Conservation (phyloP, 192 early-diverging fungal genomes). For the Linnemannia hyalina region DNA sequence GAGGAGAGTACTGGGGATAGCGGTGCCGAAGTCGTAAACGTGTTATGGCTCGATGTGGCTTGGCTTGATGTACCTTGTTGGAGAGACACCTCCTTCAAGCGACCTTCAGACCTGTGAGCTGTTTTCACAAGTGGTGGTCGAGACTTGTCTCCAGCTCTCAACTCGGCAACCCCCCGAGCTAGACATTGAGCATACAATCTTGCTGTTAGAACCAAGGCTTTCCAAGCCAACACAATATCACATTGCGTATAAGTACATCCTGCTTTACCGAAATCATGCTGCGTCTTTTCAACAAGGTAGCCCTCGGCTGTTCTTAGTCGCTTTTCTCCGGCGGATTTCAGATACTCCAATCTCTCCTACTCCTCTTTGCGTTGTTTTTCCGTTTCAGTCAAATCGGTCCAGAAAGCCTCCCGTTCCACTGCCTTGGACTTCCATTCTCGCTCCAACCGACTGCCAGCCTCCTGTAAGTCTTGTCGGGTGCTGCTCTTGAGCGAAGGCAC, state of each 20-base stretch:
- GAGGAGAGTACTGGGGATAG: too few species aligned
- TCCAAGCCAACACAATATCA: too few species aligned
- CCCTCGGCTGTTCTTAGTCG: conserved; percentile 9
- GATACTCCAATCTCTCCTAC: conserved; percentile 2
- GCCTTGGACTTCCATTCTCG: conserved; percentile 1
- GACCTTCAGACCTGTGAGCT: too few species aligned
- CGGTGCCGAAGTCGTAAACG: too few species aligned
- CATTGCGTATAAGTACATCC: neutral
- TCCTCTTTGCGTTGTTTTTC: neutral
- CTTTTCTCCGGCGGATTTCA: conserved; percentile 7
- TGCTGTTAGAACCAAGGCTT: too few species aligned
- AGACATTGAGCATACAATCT: too few species aligned
- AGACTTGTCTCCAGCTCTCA: too few species aligned
- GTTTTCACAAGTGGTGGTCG: too few species aligned
- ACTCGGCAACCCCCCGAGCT: too few species aligned
- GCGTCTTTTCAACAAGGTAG: conserved; percentile 10
- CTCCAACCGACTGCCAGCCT: conserved; percentile 11
- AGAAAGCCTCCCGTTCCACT: conserved; percentile 1
- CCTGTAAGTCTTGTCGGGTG: conserved; percentile 4
- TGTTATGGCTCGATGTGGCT: too few species aligned
- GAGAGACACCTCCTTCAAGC: too few species aligned
- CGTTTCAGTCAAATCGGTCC: conserved; percentile 5
- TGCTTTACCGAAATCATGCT: conserved; percentile 13
- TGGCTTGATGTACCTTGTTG: too few species aligned
- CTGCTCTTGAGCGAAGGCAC: conserved; percentile 7